phyloP scores from a whole-genome alignment of 495 filamentous ascomycete species.

The Penicillium macrosclerotiorum region DNA sequence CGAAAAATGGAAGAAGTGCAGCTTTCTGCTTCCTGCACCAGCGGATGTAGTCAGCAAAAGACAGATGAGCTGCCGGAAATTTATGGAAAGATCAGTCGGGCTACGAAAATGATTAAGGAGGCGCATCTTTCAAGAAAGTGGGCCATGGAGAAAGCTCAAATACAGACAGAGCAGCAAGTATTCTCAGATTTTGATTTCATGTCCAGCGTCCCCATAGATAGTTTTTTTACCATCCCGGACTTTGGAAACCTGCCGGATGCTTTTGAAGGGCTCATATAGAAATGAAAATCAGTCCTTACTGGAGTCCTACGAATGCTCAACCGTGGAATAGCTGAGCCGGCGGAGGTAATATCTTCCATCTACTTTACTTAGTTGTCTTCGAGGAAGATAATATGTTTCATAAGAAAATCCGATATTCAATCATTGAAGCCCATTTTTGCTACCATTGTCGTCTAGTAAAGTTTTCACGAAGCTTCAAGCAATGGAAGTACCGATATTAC shows the following conservation, averaged over 20 bases:
- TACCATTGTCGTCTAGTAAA: no score
- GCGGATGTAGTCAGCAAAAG: background rate
- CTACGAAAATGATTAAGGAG: constrained; percentile 16
- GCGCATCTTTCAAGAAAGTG: constrained; percentile 13
- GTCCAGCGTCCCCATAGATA: constrained; percentile 12
- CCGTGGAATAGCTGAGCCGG: no score
- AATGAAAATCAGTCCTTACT: background rate
- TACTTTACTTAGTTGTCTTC: no score
- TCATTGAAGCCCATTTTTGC: no score
- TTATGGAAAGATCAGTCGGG: no score
- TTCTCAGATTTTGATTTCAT: constrained; percentile 12
- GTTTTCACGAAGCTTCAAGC: no score
- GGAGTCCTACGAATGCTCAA: no score
- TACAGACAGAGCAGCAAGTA: background rate
- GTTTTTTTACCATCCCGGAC: constrained; percentile 14
- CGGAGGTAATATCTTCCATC: no score
- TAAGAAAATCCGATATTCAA: no score
- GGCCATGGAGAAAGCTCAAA: constrained; percentile 2
- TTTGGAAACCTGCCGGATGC: background rate
- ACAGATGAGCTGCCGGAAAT: constrained; percentile 13
- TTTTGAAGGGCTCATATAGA: background rate
- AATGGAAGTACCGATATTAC: no score
- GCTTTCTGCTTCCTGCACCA: background rate
- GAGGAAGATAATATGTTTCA: no score
- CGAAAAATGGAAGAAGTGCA: constrained; percentile 13